These are phyloP conservation scores for Curvularia spicifera DNA, from an alignment of 2,329 filamentous ascomycete species.

Conservation along the genomic window DNA sequence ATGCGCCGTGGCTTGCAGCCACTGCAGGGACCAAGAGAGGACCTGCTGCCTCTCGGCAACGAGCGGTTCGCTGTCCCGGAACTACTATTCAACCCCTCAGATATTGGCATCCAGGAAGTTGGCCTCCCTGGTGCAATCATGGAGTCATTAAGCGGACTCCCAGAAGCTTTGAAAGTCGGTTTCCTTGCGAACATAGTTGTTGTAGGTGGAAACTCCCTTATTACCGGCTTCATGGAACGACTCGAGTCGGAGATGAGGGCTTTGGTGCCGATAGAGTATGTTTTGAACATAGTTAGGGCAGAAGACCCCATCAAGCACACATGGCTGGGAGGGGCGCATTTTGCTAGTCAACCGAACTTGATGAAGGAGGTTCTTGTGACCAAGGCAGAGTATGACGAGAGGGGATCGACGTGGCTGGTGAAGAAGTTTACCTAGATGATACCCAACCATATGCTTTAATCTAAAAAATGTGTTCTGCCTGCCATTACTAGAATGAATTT, in stretches of 20 bases:
- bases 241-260: slow-evolving; percentile 75
- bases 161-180: slow-evolving; percentile 81
- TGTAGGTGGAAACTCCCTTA: slow-evolving; percentile 82
- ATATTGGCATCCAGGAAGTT: slow-evolving; percentile 83
- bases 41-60: slow-evolving; percentile 85
- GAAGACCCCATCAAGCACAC: slow-evolving; percentile 83
- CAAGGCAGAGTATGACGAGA: slow-evolving; percentile 87
- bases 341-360: slow-evolving; percentile 71
- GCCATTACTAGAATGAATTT: neutral
- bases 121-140: slow-evolving; percentile 84
- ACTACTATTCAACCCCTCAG: slow-evolving; percentile 82
- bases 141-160: slow-evolving; percentile 75
- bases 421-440: slow-evolving; percentile 66
- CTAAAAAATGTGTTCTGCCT: neutral
- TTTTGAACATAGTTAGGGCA: slow-evolving; percentile 52
- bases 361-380: slow-evolving; percentile 76
- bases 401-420: slow-evolving; percentile 75
- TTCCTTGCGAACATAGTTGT: slow-evolving; percentile 87
- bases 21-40: slow-evolving; percentile 65
- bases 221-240: slow-evolving; percentile 81
- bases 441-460: neutral
- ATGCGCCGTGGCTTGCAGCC: slow-evolving; percentile 58
- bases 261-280: slow-evolving; percentile 46
- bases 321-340: slow-evolving; percentile 82
- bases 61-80: slow-evolving; percentile 92